phyloP scores from a whole-genome alignment of 1,284 basidiomycete species.

The Kwoniella shivajii region DNA sequence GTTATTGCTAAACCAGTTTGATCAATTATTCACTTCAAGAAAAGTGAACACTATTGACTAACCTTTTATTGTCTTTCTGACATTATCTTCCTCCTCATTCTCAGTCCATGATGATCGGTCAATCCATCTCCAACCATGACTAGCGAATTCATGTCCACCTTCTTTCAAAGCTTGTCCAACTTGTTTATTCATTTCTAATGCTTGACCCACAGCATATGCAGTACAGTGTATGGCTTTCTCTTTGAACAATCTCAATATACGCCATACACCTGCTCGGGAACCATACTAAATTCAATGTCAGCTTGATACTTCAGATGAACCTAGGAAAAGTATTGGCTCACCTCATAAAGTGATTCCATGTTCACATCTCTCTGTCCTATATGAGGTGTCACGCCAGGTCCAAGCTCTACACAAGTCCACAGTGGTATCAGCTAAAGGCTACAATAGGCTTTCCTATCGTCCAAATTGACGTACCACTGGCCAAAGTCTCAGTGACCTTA shows the following conservation, averaged over 20 bases:
- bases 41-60: conserved; percentile 18
- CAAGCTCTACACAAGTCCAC: conserved; percentile 5
- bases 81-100: conserved; percentile 13
- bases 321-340: background rate
- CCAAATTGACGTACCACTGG: conserved; percentile 24
- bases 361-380: conserved; percentile 4
- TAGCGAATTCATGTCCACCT: conserved; percentile 14
- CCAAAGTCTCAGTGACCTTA: conserved; percentile 22
- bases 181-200: conserved; percentile 24
- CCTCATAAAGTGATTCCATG: conserved; percentile 33
- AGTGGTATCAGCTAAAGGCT: conserved; percentile 14
- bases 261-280: conserved; percentile 34
- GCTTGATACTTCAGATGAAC: background rate
- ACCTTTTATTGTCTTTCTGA: conserved; percentile 14
- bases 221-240: conserved; percentile 25
- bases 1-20: conserved; percentile 15
- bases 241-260: conserved; percentile 29
- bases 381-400: conserved; percentile 12
- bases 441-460: conserved; percentile 1
- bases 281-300: conserved; percentile 25
- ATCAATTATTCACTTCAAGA: too few relatives aligned
- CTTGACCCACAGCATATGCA: conserved; percentile 34
- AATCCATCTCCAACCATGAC: conserved; percentile 17
- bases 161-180: conserved; percentile 4
- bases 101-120: background rate